phyloP scores from a whole-genome alignment of 192 early-diverging fungal species.

The Backusella macrospora region DNA sequence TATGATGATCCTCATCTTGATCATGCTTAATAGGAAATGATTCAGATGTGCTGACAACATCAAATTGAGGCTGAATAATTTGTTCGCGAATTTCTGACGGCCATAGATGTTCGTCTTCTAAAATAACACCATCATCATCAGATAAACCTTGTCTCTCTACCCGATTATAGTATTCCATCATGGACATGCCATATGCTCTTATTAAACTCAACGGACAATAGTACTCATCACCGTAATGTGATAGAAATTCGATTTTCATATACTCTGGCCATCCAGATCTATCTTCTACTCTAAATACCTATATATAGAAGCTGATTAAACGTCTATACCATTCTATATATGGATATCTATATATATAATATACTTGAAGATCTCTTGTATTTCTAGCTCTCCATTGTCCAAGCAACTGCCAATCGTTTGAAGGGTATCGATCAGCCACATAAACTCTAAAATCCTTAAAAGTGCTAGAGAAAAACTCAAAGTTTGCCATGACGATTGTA shows the following conservation, averaged over 20 bases:
- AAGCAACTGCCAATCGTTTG: constrained; percentile 72
- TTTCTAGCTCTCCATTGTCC: constrained; percentile 86
- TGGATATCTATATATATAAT: constrained; percentile 48
- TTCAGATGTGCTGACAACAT: constrained; percentile 30
- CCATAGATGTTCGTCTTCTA: constrained; percentile 27
- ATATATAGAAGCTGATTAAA: constrained; percentile 14
- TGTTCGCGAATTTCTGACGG: constrained; percentile 32
- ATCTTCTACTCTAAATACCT: constrained; percentile 82
- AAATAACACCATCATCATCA: constrained; percentile 27
- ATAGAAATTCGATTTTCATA: constrained; percentile 83
- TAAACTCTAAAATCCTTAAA: constrained; percentile 87
- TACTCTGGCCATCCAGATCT: constrained; percentile 83
- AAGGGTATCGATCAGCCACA: constrained; percentile 70
- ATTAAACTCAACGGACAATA: constrained; percentile 91
- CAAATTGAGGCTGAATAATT: constrained; percentile 25
- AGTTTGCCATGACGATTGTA: constrained; percentile 88
- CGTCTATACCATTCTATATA: background rate
- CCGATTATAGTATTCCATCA: constrained; percentile 83
- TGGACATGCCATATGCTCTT: constrained; percentile 85
- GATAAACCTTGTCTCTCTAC: constrained; percentile 46
- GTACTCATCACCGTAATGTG: constrained; percentile 87
- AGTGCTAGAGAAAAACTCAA: constrained; percentile 94
- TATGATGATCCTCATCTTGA: constrained; percentile 1
- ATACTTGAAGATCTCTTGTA: constrained; percentile 80
- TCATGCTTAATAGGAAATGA: constrained; percentile 16